Percentiles rank a stretch among this genome's conserved stretches.
phyloP scores from a whole-genome alignment of 257 asterid species.

The Eucommia ulmoides region DNA sequence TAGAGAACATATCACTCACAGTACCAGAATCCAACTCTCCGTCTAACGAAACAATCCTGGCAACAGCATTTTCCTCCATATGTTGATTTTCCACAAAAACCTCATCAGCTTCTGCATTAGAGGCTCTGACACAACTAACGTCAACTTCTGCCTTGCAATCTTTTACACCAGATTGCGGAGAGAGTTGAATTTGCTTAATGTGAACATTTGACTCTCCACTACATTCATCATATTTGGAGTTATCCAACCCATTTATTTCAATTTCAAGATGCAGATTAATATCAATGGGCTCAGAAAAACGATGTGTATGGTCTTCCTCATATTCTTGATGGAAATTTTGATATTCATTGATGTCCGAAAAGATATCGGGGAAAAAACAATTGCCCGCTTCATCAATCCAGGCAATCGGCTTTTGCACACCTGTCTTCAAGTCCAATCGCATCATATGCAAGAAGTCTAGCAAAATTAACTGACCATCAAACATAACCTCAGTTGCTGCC shows the following conservation, averaged over 20 bases:
- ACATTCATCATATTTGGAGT: slow-evolving; percentile 11
- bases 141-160: background rate
- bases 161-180: slow-evolving; percentile 2
- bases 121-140: background rate
- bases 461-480: slow-evolving; percentile 8
- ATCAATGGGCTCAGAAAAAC: slow-evolving; percentile 7
- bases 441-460: slow-evolving; percentile 18
- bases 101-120: slow-evolving; percentile 3
- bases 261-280: slow-evolving; percentile 21
- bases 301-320: slow-evolving; percentile 1
- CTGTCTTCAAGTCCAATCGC: slow-evolving; percentile 15
- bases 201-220: slow-evolving; percentile 19
- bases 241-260: slow-evolving; percentile 10
- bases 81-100: background rate
- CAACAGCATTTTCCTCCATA: slow-evolving; percentile 1
- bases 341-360: background rate
- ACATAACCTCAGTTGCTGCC: slow-evolving; percentile 14
- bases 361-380: slow-evolving; percentile 18
- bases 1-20: slow-evolving; percentile 13
- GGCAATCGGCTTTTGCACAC: slow-evolving; percentile 18
- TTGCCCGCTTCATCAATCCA: slow-evolving; percentile 26
- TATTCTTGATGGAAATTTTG: background rate
- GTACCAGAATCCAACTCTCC: background rate
- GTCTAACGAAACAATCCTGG: background rate
- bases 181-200: slow-evolving; percentile 8